Evolutionary conservation across 345 rosid genomes (phyloP).

Genomic region (Eutrema japonicum): DNA sequence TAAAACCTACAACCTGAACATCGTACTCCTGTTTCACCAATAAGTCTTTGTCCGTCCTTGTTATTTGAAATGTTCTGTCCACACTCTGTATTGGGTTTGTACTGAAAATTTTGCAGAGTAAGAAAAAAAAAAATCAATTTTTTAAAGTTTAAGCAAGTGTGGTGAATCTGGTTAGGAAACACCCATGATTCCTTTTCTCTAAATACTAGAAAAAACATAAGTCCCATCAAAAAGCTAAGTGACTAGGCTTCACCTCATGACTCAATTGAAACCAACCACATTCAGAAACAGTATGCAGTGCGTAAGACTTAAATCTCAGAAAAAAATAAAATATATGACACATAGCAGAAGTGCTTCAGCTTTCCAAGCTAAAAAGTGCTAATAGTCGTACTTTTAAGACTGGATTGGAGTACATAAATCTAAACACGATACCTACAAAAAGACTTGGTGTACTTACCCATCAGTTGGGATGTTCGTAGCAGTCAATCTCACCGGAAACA

Average conservation of each 20-base stretch:
- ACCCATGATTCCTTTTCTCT: neutral
- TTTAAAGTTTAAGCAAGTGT: neutral
- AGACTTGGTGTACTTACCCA: conserved; percentile 59
- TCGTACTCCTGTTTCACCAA: conserved; percentile 68
- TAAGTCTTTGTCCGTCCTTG: conserved; percentile 73
- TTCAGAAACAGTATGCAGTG: conserved; percentile 23
- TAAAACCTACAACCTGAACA: conserved; percentile 63
- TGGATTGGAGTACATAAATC: neutral
- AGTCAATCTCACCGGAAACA: conserved; percentile 66
- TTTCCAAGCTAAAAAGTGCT: conserved; percentile 2
- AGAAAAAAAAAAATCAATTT: conserved; percentile 2
- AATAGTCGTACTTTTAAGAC: neutral
- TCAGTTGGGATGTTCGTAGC: conserved; percentile 65
- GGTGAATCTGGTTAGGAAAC: conserved; percentile 22
- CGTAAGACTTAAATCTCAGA: conserved; percentile 7
- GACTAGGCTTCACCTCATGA: conserved; percentile 14
- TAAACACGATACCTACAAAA: neutral
- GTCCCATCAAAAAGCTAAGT: conserved; percentile 17
- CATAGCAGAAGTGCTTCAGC: conserved; percentile 13
- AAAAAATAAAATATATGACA: neutral
- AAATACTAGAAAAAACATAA: conserved; percentile 17
- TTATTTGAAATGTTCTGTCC: conserved; percentile 72
- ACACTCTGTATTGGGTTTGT: conserved; percentile 68
- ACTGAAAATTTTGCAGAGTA: conserved; percentile 48
- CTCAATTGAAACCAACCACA: conserved; percentile 12